phyloP scores from a whole-genome alignment of 2,329 filamentous ascomycete genomes.

The Colletotrichum godetiae region DNA sequence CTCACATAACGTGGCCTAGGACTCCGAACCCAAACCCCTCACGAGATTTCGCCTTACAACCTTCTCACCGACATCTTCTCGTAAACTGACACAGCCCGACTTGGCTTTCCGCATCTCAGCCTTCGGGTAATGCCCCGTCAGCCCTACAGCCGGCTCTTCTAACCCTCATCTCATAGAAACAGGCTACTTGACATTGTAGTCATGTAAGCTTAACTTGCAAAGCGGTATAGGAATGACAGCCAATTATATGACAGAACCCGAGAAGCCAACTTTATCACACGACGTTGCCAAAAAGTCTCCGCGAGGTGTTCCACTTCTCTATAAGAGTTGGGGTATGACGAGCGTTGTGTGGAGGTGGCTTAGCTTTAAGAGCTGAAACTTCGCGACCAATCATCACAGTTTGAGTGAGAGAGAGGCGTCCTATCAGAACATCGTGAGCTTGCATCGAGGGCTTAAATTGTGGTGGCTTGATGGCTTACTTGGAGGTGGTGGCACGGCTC shows the following conservation, averaged over 20 bases:
- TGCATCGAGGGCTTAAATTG: neutral
- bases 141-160: neutral
- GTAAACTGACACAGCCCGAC: slow-evolving; percentile 6
- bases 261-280: neutral
- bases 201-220: neutral
- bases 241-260: fast-evolving
- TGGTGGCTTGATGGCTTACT: slow-evolving; percentile 1
- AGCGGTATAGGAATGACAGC: neutral
- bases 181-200: neutral
- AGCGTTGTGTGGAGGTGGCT: slow-evolving; percentile 22
- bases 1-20: neutral
- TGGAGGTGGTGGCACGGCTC: neutral
- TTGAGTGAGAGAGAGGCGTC: neutral
- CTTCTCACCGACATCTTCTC: neutral
- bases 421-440: neutral
- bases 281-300: neutral
- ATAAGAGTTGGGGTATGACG: neutral
- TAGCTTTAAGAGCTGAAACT: slow-evolving; percentile 11
- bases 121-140: slow-evolving; percentile 1
- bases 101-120: neutral
- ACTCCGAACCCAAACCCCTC: neutral
- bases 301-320: neutral
- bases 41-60: neutral
- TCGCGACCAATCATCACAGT: neutral
- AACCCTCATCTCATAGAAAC: neutral